Evolutionary conservation across 345 rosid species (phyloP), one percentile per base, ranked within the genome.

Genomic region (Arabis alpina): DNA sequence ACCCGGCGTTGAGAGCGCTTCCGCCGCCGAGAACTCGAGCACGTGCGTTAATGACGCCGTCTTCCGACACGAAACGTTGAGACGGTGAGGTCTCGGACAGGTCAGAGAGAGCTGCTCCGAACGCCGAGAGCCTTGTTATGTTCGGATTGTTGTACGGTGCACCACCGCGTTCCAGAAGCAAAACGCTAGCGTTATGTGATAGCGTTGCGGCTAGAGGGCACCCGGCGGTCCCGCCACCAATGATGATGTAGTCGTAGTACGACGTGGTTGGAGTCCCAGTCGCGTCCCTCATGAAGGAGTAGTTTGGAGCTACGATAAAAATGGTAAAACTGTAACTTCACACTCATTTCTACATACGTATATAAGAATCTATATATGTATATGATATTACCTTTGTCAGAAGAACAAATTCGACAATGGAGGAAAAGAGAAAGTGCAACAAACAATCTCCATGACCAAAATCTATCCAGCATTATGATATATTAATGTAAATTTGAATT

Each of bases 181-280:
- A 65, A 73, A 90, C 93, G 52, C 70, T 71, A 13, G 87, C 83
- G 34, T 79, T 79, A 64, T 72, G 76, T 2, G 96, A 90, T 1
- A 88, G 81, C 47, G 91, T 87, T 24, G 96, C 91, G 4, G 96
- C 96, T 42, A 90, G 63, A 0, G 96, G 91, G 59, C 96, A 90
- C 2, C 93, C 96, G 2, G 93, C 84, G 5, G 96, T 90, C 16
- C 96, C 96, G 3, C 96, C 93, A 3, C 96, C 96, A 32, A 90
- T 66, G 19, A 90, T 71, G 25, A 90, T 88, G 82, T 90, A 90
- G 74, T 77, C 80, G 54, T 60, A 77, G 61, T 64, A 76, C 50
- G 79, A 58, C 5, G 76, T 58, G 36, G 24, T 9, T 3, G 95
- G 87, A 4, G 88, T 85, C 43, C 69, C 71, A 10, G 71, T 70